These are phyloP conservation scores for Saprolegnia diclina DNA, from an alignment of 352 stramenopile genomes.

Conservation along the genomic window DNA sequence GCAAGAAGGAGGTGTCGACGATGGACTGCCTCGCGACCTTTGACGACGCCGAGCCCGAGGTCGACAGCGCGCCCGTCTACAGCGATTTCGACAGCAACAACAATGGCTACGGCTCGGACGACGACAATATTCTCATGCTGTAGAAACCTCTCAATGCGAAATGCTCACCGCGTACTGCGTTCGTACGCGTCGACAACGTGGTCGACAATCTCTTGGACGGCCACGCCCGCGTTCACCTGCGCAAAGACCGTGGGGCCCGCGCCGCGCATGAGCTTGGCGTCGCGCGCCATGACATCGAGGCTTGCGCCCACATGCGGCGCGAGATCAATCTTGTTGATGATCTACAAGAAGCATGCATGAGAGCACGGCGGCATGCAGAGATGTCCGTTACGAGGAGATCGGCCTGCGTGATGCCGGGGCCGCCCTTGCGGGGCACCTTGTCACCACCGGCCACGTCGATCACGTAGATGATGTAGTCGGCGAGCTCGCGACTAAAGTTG, in stretches of 20 bases:
- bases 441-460: constrained; percentile 98
- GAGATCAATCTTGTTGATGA: constrained; percentile 99
- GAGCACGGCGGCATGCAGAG: neutral
- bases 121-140: neutral
- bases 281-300: constrained; percentile 92
- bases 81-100: neutral
- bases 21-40: constrained; percentile 21
- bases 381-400: constrained; percentile 80
- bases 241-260: constrained; percentile 92
- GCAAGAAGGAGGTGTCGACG: neutral
- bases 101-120: constrained; percentile 19
- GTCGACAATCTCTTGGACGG: constrained; percentile 86
- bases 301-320: constrained; percentile 93
- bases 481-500: constrained; percentile 96
- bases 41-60: constrained; percentile 22
- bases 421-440: constrained; percentile 97
- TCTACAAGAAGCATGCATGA: constrained; percentile 10
- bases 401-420: constrained; percentile 95
- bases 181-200: constrained; percentile 41
- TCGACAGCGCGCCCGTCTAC: constrained; percentile 14
- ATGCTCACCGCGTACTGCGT: neutral
- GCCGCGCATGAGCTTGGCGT: constrained; percentile 93
- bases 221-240: constrained; percentile 90
- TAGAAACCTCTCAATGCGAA: neutral
- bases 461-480: constrained; percentile 98